Base-by-base conservation (phyloP, 139 green algal species). In the Ettlia oleoabundans region DNA sequence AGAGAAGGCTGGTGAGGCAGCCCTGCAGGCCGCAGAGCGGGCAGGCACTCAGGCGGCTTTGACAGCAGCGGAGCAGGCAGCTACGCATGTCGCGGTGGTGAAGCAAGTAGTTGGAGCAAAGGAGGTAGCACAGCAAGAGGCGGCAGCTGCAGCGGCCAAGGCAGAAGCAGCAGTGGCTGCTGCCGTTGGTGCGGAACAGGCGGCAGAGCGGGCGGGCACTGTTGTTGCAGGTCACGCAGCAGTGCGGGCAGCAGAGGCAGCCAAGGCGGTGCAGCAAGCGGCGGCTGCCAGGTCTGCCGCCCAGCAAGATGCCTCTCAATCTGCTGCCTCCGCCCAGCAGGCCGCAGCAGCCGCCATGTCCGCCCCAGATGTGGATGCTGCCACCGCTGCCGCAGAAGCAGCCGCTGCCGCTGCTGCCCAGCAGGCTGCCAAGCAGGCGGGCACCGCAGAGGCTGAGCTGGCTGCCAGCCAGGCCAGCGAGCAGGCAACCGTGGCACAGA, bases 371-470 rank as follows among this genome's bases (percentile, higher is more conserved):
- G 68, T 42, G 26, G 28, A 55, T 13, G 9, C 68, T 1, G 68
- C 28, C 18, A 40, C 68, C 24, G 41, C 68, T 28, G 24, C 68
- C 26, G 41, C 68, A 61, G 68, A 61, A 26, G 41, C 41, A 40
- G 72, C 72, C 18, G 47, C 47, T 58, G 47, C 47, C 15, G 72
- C 72, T 41, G 33, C 47, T 21, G 72, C 72, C 8, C n/a, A 65
- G 32, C 51, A 51, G 43, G 72, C 72, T 26, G 72, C 72, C 33
- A 4, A 52, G 13, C 15, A 6, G 3, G 72, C 72, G 19, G 51
- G 72, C 22, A 78, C 72, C 1, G 32, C 51, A 32, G 72, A 43
- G 22, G 72, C 72, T 24, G 43, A 43, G 3, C 7, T 19, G 7
- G 72, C 35, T 1, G 72, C 72, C 7, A 26, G 19, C 7, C 8